phyloP scores from a whole-genome alignment of 2,329 filamentous ascomycete species.

The Fusarium miscanthi region DNA sequence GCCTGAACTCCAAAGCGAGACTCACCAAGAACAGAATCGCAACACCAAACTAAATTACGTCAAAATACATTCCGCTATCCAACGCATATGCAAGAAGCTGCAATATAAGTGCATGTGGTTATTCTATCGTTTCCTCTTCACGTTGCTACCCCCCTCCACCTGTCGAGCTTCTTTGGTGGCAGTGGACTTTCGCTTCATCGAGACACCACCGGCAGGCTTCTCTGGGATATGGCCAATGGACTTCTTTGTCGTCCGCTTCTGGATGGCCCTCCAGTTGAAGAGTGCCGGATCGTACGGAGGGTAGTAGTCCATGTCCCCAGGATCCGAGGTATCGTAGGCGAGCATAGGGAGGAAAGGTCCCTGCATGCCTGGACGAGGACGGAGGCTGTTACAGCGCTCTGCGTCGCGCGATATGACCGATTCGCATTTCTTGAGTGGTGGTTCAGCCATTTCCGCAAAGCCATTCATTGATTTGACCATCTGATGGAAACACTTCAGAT shows the following conservation, averaged over 20 bases:
- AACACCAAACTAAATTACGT: no score
- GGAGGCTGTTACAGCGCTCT: not conserved
- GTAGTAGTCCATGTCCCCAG: not conserved
- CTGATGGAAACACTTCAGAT: constrained; percentile 6
- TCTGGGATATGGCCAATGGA: not conserved
- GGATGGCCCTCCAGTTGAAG: constrained; percentile 2
- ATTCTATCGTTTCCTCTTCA: not conserved
- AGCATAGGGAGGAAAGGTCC: constrained; percentile 5
- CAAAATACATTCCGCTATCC: not conserved
- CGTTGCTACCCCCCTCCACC: not conserved
- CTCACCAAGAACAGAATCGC: not conserved
- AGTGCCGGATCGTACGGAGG: constrained; percentile 4
- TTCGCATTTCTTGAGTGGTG: not conserved
- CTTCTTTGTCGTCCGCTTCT: not conserved
- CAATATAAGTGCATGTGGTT: not conserved
- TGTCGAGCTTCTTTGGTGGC: not conserved
- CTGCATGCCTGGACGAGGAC: not conserved
- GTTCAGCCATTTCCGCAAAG: accelerated
- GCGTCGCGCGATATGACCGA: not conserved
- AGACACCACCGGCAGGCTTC: not conserved
- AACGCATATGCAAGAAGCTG: not conserved
- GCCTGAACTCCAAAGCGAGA: not conserved
- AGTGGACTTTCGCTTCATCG: not conserved
- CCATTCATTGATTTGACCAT: not conserved
- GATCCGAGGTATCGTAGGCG: not conserved